Base-by-base conservation (phyloP, 1,139 yeast species). In the Geotrichum histeridarum region DNA sequence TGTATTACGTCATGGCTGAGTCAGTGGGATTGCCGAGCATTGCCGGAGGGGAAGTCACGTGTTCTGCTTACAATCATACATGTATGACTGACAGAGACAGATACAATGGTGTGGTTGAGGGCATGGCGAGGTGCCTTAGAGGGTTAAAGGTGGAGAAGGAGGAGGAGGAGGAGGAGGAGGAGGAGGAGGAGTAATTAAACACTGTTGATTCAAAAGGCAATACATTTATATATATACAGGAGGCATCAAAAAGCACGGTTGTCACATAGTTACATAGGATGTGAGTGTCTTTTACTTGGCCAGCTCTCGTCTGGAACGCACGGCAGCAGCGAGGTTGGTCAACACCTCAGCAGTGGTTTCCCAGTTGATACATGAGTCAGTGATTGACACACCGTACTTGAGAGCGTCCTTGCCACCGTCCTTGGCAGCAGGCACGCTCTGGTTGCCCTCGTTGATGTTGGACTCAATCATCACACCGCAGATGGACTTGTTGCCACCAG, bases 381-480 rank as follows among this genome's bases (percentile, higher is more conserved):
- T 93, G 66, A 93, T 91, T 50, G 96, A 87, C 63, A 93, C 87
- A 56, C 98, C 98, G 73, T 93, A 91, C 65, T 84, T 81, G 71
- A 91, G 78, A 51, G 77, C 79, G 59, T 79, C 80, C 69, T 85
- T 85, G 51, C 94, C 95, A 58, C 84, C 88, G 59, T 82, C 72
- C 41, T 74, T 76, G 8, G 73, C 78, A 48, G 87, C 82, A 14
- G 61, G 59, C 58, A 91, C 91, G 64, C 87, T 85, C 74, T 93
- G 99, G 75, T 94, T 84, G 54, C 99, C 99, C 70, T 87, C 98
- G 54, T 76, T 81, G 62, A 93, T 77, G 70, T 91, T 87, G 55
- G 95, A 86, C 75, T 93, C 99, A 68, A 93, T 90, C 99, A 93
- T 93, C 61, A 93, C 83, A 61, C 99, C 99, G 71, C 95, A 86